Evolutionary conservation across 108 stramenopile species (phyloP), one percentile per base, ranked within the genome.

Genomic region (Pseudonitzschia multistriata): DNA sequence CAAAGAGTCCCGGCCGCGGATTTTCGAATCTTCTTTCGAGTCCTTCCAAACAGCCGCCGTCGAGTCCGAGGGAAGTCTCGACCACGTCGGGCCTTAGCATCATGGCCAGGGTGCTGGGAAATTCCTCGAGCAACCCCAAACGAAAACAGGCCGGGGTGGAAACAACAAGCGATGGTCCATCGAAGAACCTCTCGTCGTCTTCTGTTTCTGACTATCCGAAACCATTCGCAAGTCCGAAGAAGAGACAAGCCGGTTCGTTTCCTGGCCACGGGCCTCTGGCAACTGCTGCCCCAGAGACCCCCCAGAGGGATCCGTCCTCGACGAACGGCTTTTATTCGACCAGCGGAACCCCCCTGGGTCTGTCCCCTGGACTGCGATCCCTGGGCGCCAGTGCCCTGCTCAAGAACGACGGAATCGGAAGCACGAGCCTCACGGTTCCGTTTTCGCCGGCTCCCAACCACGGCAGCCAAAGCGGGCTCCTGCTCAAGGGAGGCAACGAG

Each of bases 321-420:
- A 45, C 7, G 7, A 45, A 45, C 8, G 67, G 68, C 49, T 78
- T 72, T 45, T 45, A 8, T 45, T 72, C 79, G 14, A 62, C 73
- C 31, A 71, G 79, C 17, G 71, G 54, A 7, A 55, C 54, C 13
- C 57, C 74, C 27, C 80, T 70, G 8, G 80, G 80, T 13, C 60
- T 79, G 3, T 79, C 79, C 19, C 79, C 79, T 29, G 79, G 71
- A 8, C 73, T 79, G 49, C 71, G 71, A 0, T 47, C 68, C 21
- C 70, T 74, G 31, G 65, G 73, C 3, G 39, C 62, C 30, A 59
- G 57, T 30, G 31, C 33, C n/a, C 2, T 59, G n/a, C 57, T 59
- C 34, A 59, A 59, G 49, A 30, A 52, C 39, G 45, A 22, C 57
- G 55, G 45, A 37, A 50, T 49, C 49, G 22, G 55, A 3, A 54